These are phyloP conservation scores for Chrysochromulina tobinii DNA, from an alignment of 78 protist species.

Conservation along the genomic window DNA sequence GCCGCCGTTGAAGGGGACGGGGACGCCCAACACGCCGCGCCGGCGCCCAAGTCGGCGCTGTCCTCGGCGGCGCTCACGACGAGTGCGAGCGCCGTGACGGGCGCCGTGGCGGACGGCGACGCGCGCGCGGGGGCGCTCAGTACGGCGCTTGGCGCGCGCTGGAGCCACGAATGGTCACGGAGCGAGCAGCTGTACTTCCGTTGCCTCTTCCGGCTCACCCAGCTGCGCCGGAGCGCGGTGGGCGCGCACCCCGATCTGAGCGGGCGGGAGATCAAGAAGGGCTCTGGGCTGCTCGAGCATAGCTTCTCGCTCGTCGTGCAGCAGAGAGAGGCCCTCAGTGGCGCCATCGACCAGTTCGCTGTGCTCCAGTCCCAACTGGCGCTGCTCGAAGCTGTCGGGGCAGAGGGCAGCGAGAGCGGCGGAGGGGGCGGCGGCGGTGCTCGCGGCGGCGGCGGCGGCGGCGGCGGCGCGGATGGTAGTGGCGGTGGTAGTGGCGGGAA, in stretches of 20 bases:
- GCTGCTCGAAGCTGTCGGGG: not conserved
- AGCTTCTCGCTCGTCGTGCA: not conserved
- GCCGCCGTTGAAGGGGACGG: too few relatives aligned
- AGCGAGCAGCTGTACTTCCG: conserved; percentile 20
- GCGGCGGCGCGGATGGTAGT: too few relatives aligned
- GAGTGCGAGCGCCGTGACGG: too few relatives aligned
- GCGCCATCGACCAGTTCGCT: not conserved
- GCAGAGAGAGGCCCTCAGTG: not conserved
- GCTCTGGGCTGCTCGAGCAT: conserved; percentile 26
- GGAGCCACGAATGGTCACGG: not conserved
- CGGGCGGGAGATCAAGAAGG: conserved; percentile 4
- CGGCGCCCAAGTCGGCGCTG: too few relatives aligned
- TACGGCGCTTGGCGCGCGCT: not conserved
- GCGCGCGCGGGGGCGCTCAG: too few relatives aligned
- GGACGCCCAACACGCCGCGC: too few relatives aligned
- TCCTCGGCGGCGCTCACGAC: too few relatives aligned
- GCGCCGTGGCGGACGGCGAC: too few relatives aligned
- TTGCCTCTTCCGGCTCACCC: not conserved
- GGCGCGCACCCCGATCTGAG: conserved; percentile 17
- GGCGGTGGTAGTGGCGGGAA: too few relatives aligned
- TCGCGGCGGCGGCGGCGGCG: not conserved
- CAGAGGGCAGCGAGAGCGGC: not conserved
- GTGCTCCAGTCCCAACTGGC: not conserved
- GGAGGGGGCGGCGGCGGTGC: not conserved
- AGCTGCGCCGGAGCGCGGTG: conserved; percentile 1